Evolutionary conservation across 345 rosid genomes (phyloP), one percentile per base, ranked within the genome.

Genomic region (Rhizophora apiculata): DNA sequence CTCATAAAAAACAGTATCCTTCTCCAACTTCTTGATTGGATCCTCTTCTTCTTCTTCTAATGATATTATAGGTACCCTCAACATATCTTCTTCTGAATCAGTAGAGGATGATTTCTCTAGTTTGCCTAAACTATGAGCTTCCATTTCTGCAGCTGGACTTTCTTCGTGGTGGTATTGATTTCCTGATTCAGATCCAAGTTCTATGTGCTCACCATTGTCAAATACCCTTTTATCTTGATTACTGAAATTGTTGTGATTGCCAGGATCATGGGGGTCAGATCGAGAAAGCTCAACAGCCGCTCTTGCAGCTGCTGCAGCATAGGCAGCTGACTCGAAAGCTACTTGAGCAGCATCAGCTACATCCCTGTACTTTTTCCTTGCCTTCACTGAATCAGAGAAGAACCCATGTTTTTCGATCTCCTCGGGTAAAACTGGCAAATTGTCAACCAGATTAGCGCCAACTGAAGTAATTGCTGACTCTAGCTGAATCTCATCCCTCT

Each of bases 311-410:
- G 54, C 89, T 39, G 99, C 99, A 1, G 96, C 99, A 64, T 84
- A 68, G 63, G 87, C 94, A 21, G 99, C 97, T 1, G 96, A 84
- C 80, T 85, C 84, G 51, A 88, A 92, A 20, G 99, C 99, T 49
- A 88, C 96, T 80, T 88, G 96, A 66, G 99, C 99, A 30, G 99
- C 99, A 81, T 86, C 96, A 70, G 96, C 90, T 5, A 92, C 96
- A 73, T 87, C 94, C 80, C 49, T 88, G 83, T 88, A 95, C 82
- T 85, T 86, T 58, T 77, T 79, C 73, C 72, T 83, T 54, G 62
- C 26, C 71, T 72, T 68, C 6, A 24, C 9, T 22, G 86, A 79
- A 65, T 83, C 86, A 39, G 82, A 66, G 29, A 77, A 65, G 22
- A 77, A 63, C 6, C 56, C 80, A 20, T 70, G 63, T 20, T 63